Conservation (phyloP, 2,329 filamentous ascomycete species). For the Exutisphaerella laricina region DNA sequence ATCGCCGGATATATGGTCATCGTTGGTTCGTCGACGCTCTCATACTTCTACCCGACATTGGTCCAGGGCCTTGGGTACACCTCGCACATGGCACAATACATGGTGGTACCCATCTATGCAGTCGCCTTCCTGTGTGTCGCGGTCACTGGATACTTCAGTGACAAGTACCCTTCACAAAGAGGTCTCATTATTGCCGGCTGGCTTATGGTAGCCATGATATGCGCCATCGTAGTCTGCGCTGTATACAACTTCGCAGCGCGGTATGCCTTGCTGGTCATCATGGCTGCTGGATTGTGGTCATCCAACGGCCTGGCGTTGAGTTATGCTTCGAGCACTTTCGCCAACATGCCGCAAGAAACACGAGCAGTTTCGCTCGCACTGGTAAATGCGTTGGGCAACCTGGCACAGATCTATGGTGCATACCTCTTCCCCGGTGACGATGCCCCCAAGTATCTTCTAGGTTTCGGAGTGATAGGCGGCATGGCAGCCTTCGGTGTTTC, state of each 20-base stretch:
- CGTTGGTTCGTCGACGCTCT: conserved; percentile 47
- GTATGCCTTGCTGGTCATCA: conserved; percentile 52
- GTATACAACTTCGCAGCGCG: conserved; percentile 50
- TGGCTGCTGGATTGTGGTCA: conserved; percentile 52
- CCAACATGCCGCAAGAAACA: conserved; percentile 37
- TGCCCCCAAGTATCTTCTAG: conserved; percentile 32
- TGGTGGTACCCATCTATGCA: conserved; percentile 46
- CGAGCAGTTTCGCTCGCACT: conserved; percentile 28
- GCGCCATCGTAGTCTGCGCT: conserved; percentile 36
- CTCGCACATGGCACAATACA: conserved; percentile 45
- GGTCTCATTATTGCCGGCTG: conserved; percentile 47
- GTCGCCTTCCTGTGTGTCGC: conserved; percentile 48
- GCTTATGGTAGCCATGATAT: conserved; percentile 40
- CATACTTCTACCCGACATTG: conserved; percentile 52
- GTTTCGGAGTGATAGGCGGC: conserved; percentile 42
- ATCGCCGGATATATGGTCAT: conserved; percentile 49
- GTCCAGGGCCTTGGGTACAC: conserved; percentile 49
- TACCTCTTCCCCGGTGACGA: conserved; percentile 33
- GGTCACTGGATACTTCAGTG: conserved; percentile 45
- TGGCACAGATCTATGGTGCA: conserved; percentile 35
- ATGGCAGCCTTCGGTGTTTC: conserved; percentile 34
- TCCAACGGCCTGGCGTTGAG: conserved; percentile 49
- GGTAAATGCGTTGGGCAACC: conserved; percentile 31
- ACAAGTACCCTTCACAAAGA: conserved; percentile 43
- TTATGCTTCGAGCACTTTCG: conserved; percentile 50